Percentiles rank a stretch among this genome's conserved stretches.
These are phyloP conservation scores for Macrolepiota dolichaula DNA, from an alignment of 768 basidiomycete genomes.

Conservation along the genomic window DNA sequence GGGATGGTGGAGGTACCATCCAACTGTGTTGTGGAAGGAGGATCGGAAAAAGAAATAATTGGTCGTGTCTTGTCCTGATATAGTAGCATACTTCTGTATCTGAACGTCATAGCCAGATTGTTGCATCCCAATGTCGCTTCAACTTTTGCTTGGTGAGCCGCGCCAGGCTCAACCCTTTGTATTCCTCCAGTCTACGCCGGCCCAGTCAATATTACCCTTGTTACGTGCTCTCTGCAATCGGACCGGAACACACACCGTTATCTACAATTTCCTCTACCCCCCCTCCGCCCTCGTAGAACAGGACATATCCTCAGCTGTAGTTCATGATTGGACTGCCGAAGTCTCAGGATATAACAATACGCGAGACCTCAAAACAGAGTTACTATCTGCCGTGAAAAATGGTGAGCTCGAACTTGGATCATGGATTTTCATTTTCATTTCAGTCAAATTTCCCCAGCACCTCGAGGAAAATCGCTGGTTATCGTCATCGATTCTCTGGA, in stretches of 20 bases:
- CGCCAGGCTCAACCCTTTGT: slow-evolving; percentile 38
- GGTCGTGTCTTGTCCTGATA: slow-evolving; percentile 7
- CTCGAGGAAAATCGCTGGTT: slow-evolving; percentile 47
- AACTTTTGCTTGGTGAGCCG: neutral
- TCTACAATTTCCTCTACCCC: slow-evolving; percentile 52
- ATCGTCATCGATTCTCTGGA: slow-evolving; percentile 75
- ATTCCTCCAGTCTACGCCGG: slow-evolving; percentile 55
- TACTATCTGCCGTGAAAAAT: slow-evolving; percentile 40
- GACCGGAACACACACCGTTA: slow-evolving; percentile 9
- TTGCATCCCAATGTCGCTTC: slow-evolving; percentile 14
- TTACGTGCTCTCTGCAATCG: slow-evolving; percentile 36
- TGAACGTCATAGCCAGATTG: neutral
- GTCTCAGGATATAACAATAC: slow-evolving; percentile 51
- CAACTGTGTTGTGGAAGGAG: slow-evolving; percentile 34
- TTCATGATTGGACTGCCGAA: slow-evolving; percentile 46
- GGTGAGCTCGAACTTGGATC: slow-evolving; percentile 22
- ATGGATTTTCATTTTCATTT: neutral
- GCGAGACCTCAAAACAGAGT: slow-evolving; percentile 23
- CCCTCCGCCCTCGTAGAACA: slow-evolving; percentile 35
- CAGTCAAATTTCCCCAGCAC: slow-evolving; percentile 11
- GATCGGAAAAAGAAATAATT: slow-evolving; percentile 38
- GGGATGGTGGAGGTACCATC: slow-evolving; percentile 41
- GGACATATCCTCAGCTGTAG: slow-evolving; percentile 25
- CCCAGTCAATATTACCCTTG: slow-evolving; percentile 56
- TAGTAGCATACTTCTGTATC: neutral